Percentiles rank a stretch among this genome's conserved stretches.
These are phyloP conservation scores for Tuber calosporum DNA, from an alignment of 495 filamentous ascomycete species.

Conservation along the genomic window DNA sequence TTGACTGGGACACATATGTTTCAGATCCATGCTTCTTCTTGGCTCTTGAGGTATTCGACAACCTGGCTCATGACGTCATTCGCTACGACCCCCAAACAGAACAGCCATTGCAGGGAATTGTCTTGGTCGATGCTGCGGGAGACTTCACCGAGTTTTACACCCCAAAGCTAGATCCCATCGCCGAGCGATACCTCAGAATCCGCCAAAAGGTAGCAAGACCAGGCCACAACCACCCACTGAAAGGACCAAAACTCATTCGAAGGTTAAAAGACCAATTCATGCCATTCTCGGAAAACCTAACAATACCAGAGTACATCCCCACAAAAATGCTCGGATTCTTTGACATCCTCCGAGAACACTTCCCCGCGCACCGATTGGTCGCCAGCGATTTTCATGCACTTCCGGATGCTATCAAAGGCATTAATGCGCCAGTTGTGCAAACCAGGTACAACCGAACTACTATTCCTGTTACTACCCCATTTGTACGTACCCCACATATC, in stretches of 20 bases:
- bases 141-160: conserved; percentile 93
- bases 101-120: conserved; percentile 71
- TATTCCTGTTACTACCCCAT: conserved; percentile 81
- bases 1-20: conserved; percentile 81
- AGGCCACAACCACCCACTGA: conserved; percentile 52
- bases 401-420: conserved; percentile 69
- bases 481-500: conserved; percentile 54
- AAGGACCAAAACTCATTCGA: conserved; percentile 51
- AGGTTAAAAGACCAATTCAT: conserved; percentile 51
- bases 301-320: conserved; percentile 82
- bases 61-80: conserved; percentile 90
- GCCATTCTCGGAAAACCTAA: conserved; percentile 67
- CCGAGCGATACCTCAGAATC: conserved; percentile 70
- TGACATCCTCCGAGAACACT: conserved; percentile 73
- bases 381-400: conserved; percentile 82
- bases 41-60: conserved; percentile 97
- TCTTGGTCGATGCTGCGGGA: conserved; percentile 74
- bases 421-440: conserved; percentile 92
- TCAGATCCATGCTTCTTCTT: conserved; percentile 93
- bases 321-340: conserved; percentile 95
- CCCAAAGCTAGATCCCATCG: conserved; percentile 69
- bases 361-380: conserved; percentile 82
- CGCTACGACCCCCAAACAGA: conserved; percentile 75
- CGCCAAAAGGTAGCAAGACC: conserved; percentile 55
- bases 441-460: conserved; percentile 79